Base-by-base conservation (phyloP, 2,329 filamentous ascomycete species). In the Neonectria neomacrospora region DNA sequence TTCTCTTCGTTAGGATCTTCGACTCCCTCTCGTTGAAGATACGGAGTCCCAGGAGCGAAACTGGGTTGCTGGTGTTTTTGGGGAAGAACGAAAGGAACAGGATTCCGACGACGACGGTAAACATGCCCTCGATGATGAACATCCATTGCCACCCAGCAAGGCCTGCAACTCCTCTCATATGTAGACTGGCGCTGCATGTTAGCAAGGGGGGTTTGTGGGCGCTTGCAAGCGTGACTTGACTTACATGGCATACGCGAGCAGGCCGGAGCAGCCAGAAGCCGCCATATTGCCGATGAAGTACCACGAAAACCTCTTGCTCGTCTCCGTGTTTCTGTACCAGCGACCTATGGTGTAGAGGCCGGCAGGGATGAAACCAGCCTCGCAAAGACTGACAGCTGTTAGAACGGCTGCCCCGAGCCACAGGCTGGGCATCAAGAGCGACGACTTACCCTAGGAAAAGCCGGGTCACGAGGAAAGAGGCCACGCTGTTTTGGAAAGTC, bases 281-380 rank as follows among this genome's bases (percentile, higher is more conserved):
- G 78, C 67, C 63, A 80, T 77, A 51, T 81, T 83, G 2, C 82
- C 81, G 18, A 83, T 75, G 56, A 82, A 83, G 67, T 80, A 83
- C 58, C 74, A 75, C 11, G 80, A 77, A 55, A 83, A 81, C 2
- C 82, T 73, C 68, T 81, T 82, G 52, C 79, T 81, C 0, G 79
- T 82, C 63, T 84, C 81, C 8, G 76, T 74, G 3, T 76, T 76
- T 28, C 81, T 84, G 60, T 84, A 84, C 81, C 81, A 84, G 2
- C 78, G 75, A 0, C 81, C 83, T 1, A 84, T 77, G 0, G 82
- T 83, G 71, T 79, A 84, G 2, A 84, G 72, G 7, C 80, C 80
- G 1, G 80, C 82, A 3, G 70, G 70, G 34, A 72, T 72, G 30
- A 50, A 77, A 59, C 30, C 81, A 75, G 64, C 71, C 47, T 74